Base-by-base conservation (phyloP, 2,329 filamentous ascomycete genomes). In the Coniosporium tulheliwenetii region DNA sequence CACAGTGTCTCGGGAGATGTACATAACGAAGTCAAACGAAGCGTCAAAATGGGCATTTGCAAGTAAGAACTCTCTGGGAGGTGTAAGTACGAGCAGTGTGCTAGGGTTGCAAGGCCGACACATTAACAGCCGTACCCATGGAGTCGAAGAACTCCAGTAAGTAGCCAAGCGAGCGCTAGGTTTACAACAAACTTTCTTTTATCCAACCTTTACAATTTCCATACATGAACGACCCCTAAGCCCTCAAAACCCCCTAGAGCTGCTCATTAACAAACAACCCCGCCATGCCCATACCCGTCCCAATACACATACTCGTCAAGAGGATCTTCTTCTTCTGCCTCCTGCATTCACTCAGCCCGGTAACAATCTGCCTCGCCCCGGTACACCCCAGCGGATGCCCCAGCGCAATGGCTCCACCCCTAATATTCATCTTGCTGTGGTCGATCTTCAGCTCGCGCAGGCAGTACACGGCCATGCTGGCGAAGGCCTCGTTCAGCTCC, bases 401-500 rank as follows among this genome's bases (percentile, higher is more conserved):
- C 0, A 91, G 70, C 2, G 84, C 84, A 55, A 91, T 89, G 48
- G 84, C 84, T 47, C 84, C 84, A 50, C 84, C 84, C 44, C 81
- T 71, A 19, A 79, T 73, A 65, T 91, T 91, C 71, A 91, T 74
- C 75, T 86, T 89, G 52, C 71, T 61, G 61, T 72, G 74, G 56
- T 83, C 78, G 39, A 89, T 66, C 48, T 75, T 75, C 39, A 91
- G 70, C 48, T 85, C 71, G 41, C 43, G 30, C 9, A 82, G 66
- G 65, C 86, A 94, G 73, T 95, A 96, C 29, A 95, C 87, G 1
- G 85, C 87, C 91, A 96, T 96, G 40, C 83, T 91, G 15, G 87
- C 89, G 55, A 98, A 98, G 1, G 91, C 91, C 72, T 98, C 91
- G 68, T 98, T 98, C 57, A 98, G 65, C 72, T 96, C 91, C 51